Evolutionary conservation across 2,329 filamentous ascomycete genomes (phyloP), one percentile per base, ranked within the genome.

Genomic region (Monosporascus sp.): DNA sequence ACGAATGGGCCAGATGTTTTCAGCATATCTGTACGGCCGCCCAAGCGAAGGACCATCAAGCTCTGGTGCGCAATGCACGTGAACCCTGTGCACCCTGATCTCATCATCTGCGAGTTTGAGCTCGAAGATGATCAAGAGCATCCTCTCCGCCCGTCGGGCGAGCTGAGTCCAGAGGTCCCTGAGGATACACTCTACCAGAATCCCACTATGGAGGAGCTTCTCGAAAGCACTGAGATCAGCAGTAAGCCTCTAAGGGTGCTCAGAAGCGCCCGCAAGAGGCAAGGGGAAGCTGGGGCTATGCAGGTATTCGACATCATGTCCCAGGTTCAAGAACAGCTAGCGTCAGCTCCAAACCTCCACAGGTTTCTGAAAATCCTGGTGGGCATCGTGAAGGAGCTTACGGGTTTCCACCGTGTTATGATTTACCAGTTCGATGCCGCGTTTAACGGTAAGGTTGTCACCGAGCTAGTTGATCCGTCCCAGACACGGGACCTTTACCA

Each of bases 281-380:
- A 84, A 59, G 89, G 88, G 6, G 89, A 94, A 63, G 88, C 89
- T 46, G 87, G 87, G 5, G 88, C 88, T 0, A 94, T 94, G 85
- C 88, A 95, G 62, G 88, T 94, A 1, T 95, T 95, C 69, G 91
- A 90, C 68, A 91, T 96, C 58, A 89, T 96, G 82, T 90, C 88
- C 1, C 91, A 96, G 66, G 87, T 96, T 1, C 90, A 96, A 66
- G 90, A 96, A 61, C 91, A 96, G 67, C 75, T 96, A 14, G 82
- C 88, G 5, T 81, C 83, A 25, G 89, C 90, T 1, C 76, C 83
- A 0, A 85, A 80, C 55, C 73, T 96, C 1, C 84, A 90, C 1
- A 76, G 69, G 1, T 90, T 96, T 54, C 73, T 96, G 38, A 93
- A 94, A 62, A 85, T 92, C 6, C 71, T 94, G 3, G 88, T 93